Evolutionary conservation across 176 grass and related monocot species (phyloP), one percentile per base, ranked within the genome.

Genomic region (Avena eriantha): DNA sequence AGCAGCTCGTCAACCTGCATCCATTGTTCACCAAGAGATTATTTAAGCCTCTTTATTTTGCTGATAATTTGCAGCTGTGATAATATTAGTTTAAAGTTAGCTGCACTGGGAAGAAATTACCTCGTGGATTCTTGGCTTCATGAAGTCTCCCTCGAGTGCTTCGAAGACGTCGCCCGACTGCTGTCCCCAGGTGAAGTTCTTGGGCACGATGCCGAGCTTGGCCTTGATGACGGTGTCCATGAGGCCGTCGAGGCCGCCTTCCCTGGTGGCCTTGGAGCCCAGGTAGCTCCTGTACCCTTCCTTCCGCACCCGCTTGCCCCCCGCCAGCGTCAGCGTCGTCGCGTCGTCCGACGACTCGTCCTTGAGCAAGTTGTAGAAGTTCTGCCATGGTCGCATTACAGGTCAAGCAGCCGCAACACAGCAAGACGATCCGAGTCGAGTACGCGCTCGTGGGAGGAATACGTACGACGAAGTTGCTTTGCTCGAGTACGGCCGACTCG

Each of bases 301-400:
- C 87, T 34, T 91, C 67, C 79, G 22, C 16, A 81, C 24, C 73
- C 47, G 79, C 21, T 12, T 45, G 74, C 86, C 58, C 65, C 79
- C 19, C 13, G 73, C 48, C 15, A 48, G 29, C 3, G 73, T 24
- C 21, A 80, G 41, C 36, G 54, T 50, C n/a, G 39, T 8, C 21
- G 91, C 78, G 29, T 19, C 77, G n/a, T 2, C 54, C 5, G 60
- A 55, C 8, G 34, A 34, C 16, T 90, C 79, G 56, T 95, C 93
- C 84, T 91, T 77, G 78, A 98, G 86, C 56, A 98, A 88, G 63
- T 95, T 98, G 82, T 98, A 98, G 57, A 95, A 98, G 69, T 92
- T 67, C 93, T 98, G 86, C 58, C 13, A 49, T 16, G 14, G 17
- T 10, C 10, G 1, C 2, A 23, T 23, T 11, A 12, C 36, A 12